Evolutionary conservation across 495 filamentous ascomycete species (phyloP).

Genomic region (Neurospora sp.): DNA sequence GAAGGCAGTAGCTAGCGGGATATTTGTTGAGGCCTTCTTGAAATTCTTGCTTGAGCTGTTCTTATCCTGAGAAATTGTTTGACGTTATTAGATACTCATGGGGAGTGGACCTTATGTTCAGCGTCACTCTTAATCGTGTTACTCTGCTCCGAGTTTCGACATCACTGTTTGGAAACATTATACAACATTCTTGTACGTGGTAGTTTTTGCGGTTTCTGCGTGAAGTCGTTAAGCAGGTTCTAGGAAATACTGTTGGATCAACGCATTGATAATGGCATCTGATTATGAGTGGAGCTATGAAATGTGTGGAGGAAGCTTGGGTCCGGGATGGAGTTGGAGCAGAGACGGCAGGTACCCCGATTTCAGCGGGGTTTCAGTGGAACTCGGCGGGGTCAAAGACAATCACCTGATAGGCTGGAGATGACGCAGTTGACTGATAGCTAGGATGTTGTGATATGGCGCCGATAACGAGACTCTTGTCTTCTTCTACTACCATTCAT

Average conservation of each 20-base stretch:
- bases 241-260: not conserved
- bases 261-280: not conserved
- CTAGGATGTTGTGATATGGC: not conserved
- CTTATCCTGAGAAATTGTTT: not conserved
- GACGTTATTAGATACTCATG: not conserved
- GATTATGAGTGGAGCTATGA: not conserved
- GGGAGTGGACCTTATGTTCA: not conserved
- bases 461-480: not conserved
- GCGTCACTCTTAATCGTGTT: not conserved
- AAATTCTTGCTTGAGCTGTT: not conserved
- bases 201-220: not conserved
- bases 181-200: not conserved
- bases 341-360: not conserved
- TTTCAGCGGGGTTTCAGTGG: not conserved
- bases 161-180: not conserved
- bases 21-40: not conserved
- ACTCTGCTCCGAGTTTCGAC: not conserved
- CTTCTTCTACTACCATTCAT: not conserved
- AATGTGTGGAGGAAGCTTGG: not conserved
- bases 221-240: not conserved
- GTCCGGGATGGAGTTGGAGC: not conserved
- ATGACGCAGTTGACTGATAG: not conserved
- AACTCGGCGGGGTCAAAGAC: not conserved
- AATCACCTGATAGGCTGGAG: not conserved
- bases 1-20: constrained; percentile 16